phyloP scores from a whole-genome alignment of 768 basidiomycete genomes.

The Lepiota brunneoincarnata region DNA sequence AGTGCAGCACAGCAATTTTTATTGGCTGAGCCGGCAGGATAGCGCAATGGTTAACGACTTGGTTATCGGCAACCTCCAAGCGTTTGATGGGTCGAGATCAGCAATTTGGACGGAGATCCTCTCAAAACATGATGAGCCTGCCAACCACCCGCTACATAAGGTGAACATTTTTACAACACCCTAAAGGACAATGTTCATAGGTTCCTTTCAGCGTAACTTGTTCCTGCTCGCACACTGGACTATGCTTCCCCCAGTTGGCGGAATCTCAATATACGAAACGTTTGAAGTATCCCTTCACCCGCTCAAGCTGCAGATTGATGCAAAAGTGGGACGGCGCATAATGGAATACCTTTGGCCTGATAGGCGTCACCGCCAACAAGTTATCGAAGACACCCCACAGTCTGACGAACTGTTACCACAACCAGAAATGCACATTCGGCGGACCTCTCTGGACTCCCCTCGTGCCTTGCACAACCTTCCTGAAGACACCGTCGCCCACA shows the following conservation, averaged over 20 bases:
- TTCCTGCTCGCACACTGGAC: conserved; percentile 81
- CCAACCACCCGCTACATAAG: conserved; percentile 70
- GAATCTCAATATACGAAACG: conserved; percentile 84
- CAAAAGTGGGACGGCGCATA: conserved; percentile 73
- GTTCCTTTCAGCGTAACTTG: conserved; percentile 51
- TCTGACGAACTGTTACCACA: conserved; percentile 12
- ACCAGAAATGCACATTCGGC: conserved; percentile 20
- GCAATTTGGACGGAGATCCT: conserved; percentile 89
- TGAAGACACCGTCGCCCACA: not conserved
- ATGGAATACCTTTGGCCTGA: conserved; percentile 89
- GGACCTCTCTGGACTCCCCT: conserved; percentile 54
- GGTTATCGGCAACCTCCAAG: conserved; percentile 72
- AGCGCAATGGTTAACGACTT: conserved; percentile 81
- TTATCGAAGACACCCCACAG: conserved; percentile 17
- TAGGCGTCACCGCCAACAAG: conserved; percentile 37
- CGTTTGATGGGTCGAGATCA: conserved; percentile 80
- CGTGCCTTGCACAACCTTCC: conserved; percentile 26
- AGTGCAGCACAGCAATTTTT: conserved; percentile 74
- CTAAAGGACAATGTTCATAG: conserved; percentile 2
- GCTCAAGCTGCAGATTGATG: conserved; percentile 83
- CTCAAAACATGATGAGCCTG: conserved; percentile 69
- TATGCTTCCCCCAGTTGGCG: conserved; percentile 86
- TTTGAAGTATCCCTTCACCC: conserved; percentile 85
- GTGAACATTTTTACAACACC: conserved; percentile 32
- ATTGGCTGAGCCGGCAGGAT: conserved; percentile 85